These are phyloP conservation scores for Alternaria burnsii DNA, from an alignment of 2,329 filamentous ascomycete species.

Conservation along the genomic window DNA sequence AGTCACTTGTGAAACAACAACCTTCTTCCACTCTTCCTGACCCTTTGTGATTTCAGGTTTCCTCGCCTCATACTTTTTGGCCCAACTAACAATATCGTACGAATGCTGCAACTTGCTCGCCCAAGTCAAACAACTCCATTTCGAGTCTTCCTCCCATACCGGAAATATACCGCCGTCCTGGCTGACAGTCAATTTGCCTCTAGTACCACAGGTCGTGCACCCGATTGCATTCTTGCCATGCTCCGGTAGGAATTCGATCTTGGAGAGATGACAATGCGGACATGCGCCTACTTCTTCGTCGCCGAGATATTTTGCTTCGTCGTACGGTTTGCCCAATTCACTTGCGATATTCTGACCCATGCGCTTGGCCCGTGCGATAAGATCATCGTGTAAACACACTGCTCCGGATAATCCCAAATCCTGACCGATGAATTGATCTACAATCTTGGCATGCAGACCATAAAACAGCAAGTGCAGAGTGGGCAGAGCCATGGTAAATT, in stretches of 20 bases:
- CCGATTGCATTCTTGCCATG: background rate
- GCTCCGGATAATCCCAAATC: background rate
- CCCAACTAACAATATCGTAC: background rate
- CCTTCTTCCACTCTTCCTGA: background rate
- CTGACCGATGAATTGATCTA: background rate
- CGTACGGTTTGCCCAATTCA: background rate
- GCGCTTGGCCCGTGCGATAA: background rate
- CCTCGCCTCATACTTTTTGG: background rate
- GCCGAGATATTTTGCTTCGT: background rate
- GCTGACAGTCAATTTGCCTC: background rate
- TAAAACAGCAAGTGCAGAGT: background rate
- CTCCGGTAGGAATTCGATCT: background rate
- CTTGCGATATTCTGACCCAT: background rate
- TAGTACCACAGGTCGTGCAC: background rate
- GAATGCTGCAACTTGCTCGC: background rate
- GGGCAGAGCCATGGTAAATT: background rate
- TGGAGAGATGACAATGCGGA: background rate
- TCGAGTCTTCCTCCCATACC: background rate
- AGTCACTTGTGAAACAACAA: background rate
- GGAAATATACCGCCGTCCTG: background rate
- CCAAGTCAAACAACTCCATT: background rate
- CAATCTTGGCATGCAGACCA: background rate
- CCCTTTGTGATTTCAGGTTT: background rate
- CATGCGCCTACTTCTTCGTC: background rate
- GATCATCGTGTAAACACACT: background rate